Percentiles rank a stretch among this genome's conserved stretches.
Evolutionary conservation across 2,329 filamentous ascomycete genomes (phyloP).

Genomic region (Ophiostoma novo-ulmi): DNA sequence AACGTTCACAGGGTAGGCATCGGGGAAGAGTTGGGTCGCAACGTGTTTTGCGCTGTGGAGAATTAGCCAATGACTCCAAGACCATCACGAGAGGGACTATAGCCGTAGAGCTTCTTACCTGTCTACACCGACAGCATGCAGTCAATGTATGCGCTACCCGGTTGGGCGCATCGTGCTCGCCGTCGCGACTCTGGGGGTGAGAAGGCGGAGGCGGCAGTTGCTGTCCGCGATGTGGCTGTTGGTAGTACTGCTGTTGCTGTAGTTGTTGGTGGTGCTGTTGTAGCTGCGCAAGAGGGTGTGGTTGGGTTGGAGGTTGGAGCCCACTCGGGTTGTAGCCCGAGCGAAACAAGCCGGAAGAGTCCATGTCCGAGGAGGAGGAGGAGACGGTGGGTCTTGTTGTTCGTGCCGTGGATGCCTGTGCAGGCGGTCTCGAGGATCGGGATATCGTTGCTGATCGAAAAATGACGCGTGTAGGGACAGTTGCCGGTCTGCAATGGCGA

Average conservation of each 20-base stretch:
- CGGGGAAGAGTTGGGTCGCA: constrained; percentile 90
- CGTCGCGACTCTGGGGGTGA: constrained; percentile 20
- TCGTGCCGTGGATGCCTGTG: not conserved
- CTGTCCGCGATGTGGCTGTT: constrained; percentile 24
- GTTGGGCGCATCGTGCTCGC: constrained; percentile 44
- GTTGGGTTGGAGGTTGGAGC: constrained; percentile 35
- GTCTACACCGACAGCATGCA: constrained; percentile 73
- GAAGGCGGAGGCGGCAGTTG: constrained; percentile 13
- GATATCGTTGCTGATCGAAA: not conserved
- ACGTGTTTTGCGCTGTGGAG: constrained; percentile 76
- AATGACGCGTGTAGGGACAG: too few species aligned
- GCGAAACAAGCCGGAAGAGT: constrained; percentile 47
- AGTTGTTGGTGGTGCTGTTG: constrained; percentile 21
- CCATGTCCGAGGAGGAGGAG: not conserved
- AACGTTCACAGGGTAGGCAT: constrained; percentile 87
- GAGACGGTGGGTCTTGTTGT: not conserved
- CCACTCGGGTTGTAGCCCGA: constrained; percentile 49
- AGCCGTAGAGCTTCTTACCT: constrained; percentile 50
- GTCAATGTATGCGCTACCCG: constrained; percentile 74
- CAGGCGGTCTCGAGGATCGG: not conserved
- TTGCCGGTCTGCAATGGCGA: too few species aligned
- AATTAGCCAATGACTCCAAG: not conserved
- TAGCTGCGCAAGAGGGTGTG: constrained; percentile 26
- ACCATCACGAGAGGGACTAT: not conserved
- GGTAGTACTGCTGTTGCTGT: constrained; percentile 28